Evolutionary conservation across 2,329 filamentous ascomycete species (phyloP).

Genomic region (Ophiostoma ulmi): DNA sequence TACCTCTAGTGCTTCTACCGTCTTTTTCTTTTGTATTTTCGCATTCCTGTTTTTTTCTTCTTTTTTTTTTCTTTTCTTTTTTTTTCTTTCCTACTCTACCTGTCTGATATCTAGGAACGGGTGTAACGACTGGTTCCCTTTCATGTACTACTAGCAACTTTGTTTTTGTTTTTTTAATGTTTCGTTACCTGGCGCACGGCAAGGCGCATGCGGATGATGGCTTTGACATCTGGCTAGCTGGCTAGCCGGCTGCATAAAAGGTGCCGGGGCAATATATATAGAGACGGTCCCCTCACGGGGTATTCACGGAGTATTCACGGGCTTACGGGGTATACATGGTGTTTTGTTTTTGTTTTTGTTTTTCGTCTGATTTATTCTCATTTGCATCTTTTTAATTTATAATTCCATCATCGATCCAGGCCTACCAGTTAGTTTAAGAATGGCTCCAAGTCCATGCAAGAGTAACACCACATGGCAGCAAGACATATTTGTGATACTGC

Average conservation of each 20-base stretch:
- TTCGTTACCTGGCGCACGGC: not conserved
- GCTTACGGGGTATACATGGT: not conserved
- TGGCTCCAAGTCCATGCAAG: not conserved
- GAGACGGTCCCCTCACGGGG: conserved; percentile 23
- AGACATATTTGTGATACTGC: not conserved
- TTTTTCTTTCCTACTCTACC: not conserved
- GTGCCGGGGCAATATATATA: conserved; percentile 16
- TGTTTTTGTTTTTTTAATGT: not conserved
- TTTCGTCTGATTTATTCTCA: not conserved
- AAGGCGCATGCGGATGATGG: not conserved
- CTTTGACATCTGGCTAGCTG: conserved; percentile 3
- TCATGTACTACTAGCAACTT: not conserved
- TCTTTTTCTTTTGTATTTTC: not conserved
- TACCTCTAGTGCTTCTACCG: no score
- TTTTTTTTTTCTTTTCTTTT: not conserved
- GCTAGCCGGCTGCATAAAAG: conserved; percentile 16
- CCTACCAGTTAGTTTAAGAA: not conserved
- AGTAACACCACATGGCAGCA: not conserved
- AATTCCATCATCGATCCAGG: not conserved
- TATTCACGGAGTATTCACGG: not conserved
- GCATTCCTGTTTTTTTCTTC: not conserved
- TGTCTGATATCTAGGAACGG: not conserved
- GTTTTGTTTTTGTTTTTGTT: not conserved
- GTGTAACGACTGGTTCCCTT: not conserved
- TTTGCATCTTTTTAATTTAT: not conserved